phyloP scores from a whole-genome alignment of 495 filamentous ascomycete genomes.

The Aspergillus nidulans region DNA sequence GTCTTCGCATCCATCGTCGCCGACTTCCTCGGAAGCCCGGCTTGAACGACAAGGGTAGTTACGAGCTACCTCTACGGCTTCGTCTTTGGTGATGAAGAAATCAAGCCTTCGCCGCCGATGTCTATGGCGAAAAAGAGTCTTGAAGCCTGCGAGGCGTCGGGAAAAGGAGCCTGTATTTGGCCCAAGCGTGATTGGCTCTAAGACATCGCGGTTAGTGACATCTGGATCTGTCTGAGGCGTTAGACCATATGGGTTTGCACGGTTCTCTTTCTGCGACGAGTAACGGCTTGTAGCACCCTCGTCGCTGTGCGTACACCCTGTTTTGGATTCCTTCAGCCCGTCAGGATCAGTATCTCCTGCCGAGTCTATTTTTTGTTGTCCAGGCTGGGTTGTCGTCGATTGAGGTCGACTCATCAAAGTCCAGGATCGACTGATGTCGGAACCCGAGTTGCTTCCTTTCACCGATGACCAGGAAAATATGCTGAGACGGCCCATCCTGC shows the following conservation, averaged over 20 bases:
- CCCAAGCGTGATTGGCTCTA: neutral
- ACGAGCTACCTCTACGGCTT: neutral
- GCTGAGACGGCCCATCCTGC: conserved; percentile 10
- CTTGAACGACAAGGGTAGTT: neutral
- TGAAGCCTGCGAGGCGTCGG: conserved; percentile 13
- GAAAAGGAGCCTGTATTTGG: conserved; percentile 9
- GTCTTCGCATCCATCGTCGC: neutral
- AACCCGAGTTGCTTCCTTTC: neutral
- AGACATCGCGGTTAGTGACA: neutral
- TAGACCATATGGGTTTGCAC: neutral
- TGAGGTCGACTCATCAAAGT: neutral
- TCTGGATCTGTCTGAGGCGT: neutral
- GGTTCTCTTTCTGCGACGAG: neutral
- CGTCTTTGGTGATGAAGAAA: neutral
- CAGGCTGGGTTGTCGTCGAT: neutral
- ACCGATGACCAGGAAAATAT: conserved; percentile 6
- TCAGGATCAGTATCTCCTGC: neutral
- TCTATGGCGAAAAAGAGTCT: conserved; percentile 18
- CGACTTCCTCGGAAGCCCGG: neutral
- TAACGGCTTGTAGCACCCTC: neutral
- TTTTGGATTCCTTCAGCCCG: neutral
- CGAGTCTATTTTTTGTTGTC: neutral
- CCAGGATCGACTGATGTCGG: conserved; percentile 2
- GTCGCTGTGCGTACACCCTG: neutral
- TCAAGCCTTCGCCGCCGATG: conserved; percentile 3